phyloP scores from a whole-genome alignment of 768 basidiomycete genomes.

The Rhodosporidiobolus sp. region DNA sequence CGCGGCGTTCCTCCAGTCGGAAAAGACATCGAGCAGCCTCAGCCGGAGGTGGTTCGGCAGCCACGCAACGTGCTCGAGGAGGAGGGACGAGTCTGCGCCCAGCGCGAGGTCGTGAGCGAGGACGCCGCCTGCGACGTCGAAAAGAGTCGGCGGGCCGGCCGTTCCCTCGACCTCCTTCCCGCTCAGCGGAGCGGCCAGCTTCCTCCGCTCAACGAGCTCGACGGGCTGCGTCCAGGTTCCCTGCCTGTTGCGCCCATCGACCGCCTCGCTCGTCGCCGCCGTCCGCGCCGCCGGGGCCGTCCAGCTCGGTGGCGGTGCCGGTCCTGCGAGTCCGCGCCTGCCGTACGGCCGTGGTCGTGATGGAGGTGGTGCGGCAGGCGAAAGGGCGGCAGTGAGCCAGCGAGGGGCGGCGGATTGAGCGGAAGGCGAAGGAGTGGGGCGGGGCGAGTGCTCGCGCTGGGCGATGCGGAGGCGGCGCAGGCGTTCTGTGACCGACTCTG shows the following conservation, averaged over 20 bases:
- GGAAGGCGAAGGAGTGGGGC: not conserved
- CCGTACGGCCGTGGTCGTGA: not conserved
- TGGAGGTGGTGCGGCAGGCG: not conserved
- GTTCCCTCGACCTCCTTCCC: no score
- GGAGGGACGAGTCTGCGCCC: not conserved
- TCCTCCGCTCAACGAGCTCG: conserved; percentile 1
- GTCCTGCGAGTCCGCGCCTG: not conserved
- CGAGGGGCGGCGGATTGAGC: not conserved
- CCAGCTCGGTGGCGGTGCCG: conserved; percentile 21
- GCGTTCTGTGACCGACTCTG: not conserved
- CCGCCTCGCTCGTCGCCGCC: not conserved
- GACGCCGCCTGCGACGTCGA: not conserved
- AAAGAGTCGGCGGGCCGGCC: not conserved
- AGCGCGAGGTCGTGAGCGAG: conserved; percentile 12
- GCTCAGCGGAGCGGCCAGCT: not conserved
- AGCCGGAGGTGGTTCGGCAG: conserved; percentile 17
- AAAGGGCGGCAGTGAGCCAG: conserved; percentile 5
- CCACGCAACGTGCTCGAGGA: conserved; percentile 19
- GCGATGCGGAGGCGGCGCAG: conserved; percentile 15
- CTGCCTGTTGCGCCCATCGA: not conserved
- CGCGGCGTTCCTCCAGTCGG: conserved; percentile 4
- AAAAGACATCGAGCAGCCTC: conserved; percentile 18
- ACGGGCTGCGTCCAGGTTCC: not conserved
- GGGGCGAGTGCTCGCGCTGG: not conserved
- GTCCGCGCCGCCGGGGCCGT: not conserved